A percentile compares a stretch with the other conserved stretches of the same genome.
These are phyloP conservation scores for Stephania japonica DNA, from an alignment of 164 flowering plant genomes.

Conservation along the genomic window DNA sequence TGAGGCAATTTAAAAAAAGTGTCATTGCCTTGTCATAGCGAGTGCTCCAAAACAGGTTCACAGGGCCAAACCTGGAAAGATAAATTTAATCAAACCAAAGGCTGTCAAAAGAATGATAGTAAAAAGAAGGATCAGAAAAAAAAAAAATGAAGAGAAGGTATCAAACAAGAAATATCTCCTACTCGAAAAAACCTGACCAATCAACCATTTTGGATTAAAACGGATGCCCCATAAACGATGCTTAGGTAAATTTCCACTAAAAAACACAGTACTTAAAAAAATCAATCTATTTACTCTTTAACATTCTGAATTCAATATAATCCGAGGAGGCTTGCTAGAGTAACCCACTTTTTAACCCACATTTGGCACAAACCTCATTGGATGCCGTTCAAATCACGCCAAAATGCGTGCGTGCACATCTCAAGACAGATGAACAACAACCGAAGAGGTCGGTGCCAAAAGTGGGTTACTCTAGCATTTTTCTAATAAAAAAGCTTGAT, in stretches of 20 bases:
- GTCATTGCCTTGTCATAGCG: slow-evolving; percentile 99
- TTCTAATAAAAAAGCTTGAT: no score
- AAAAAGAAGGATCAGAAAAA: slow-evolving; percentile 1
- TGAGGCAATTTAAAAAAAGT: slow-evolving; percentile 74
- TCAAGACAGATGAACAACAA: no score
- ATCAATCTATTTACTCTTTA: not conserved
- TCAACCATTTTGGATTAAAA: not conserved
- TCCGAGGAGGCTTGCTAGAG: not conserved
- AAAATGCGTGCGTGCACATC: no score
- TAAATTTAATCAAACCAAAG: not conserved
- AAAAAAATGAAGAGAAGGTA: not conserved
- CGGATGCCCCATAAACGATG: not conserved
- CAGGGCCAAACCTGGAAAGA: slow-evolving; percentile 84
- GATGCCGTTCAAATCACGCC: no score
- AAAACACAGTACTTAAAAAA: not conserved
- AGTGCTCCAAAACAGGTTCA: slow-evolving; percentile 97
- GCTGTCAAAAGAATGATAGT: not conserved
- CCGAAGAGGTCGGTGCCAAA: no score
- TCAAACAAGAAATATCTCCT: not conserved
- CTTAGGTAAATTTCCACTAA: not conserved
- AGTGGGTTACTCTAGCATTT: no score
- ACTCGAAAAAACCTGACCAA: not conserved
- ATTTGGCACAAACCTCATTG: no score
- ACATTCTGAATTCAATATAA: not conserved
- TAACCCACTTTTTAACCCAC: no score